Evolutionary conservation across 164 flowering plant genomes (phyloP).

Genomic region (Paratinospora sagittata): DNA sequence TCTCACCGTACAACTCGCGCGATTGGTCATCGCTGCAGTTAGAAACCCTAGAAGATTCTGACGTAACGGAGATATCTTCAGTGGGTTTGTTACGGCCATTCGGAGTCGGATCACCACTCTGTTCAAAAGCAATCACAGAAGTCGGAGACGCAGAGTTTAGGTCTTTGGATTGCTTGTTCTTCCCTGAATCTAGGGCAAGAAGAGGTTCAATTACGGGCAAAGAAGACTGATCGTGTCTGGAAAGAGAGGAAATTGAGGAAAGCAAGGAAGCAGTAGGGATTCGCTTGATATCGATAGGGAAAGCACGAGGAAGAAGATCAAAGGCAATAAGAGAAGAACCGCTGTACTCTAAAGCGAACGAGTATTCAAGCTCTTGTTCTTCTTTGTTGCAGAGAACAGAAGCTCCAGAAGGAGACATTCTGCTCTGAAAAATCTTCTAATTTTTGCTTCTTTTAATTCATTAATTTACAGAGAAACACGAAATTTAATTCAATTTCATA

Average conservation of each 20-base stretch:
- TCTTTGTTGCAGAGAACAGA: slow-evolving; percentile 13
- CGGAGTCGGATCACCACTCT: slow-evolving; percentile 11
- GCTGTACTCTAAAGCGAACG: slow-evolving; percentile 66
- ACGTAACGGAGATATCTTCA: slow-evolving; percentile 20
- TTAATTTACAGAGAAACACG: neutral
- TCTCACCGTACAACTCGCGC: slow-evolving; percentile 19
- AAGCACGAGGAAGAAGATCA: slow-evolving; percentile 48
- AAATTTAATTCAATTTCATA: neutral
- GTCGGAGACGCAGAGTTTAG: slow-evolving; percentile 18
- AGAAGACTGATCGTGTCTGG: slow-evolving; percentile 20
- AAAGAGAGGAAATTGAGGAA: slow-evolving; percentile 18
- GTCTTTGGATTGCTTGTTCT: slow-evolving; percentile 20
- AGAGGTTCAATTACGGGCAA: slow-evolving; percentile 70
- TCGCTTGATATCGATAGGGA: slow-evolving; percentile 50
- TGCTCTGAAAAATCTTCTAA: too few relatives aligned
- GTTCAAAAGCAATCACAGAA: slow-evolving; percentile 19
- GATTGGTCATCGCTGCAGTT: slow-evolving; percentile 18
- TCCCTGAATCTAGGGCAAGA: slow-evolving; percentile 13
- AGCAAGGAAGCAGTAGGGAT: slow-evolving; percentile 57
- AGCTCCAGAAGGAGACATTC: too few relatives aligned
- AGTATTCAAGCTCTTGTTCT: slow-evolving; percentile 44
- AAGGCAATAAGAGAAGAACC: slow-evolving; percentile 53
- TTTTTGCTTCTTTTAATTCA: too few relatives aligned
- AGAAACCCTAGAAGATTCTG: slow-evolving; percentile 25
- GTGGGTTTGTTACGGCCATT: slow-evolving; percentile 10